phyloP scores from a whole-genome alignment of 2,329 filamentous ascomycete genomes.

The Fusarium papillatum region DNA sequence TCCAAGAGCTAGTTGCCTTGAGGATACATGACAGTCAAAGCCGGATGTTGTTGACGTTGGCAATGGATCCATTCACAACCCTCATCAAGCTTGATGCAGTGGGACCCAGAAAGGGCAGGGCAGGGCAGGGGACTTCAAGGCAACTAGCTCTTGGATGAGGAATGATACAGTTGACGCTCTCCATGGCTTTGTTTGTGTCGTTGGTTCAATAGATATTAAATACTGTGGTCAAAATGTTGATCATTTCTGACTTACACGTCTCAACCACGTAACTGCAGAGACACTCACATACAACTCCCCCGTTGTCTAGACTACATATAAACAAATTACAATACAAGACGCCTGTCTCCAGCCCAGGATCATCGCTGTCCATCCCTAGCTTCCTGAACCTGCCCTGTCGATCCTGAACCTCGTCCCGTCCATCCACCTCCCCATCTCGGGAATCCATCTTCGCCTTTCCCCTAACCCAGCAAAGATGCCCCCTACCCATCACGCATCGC shows the following conservation, averaged over 20 bases:
- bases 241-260: conserved; percentile 4
- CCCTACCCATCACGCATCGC: conserved; percentile 9
- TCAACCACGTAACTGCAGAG: background rate
- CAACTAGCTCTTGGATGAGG: background rate
- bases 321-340: background rate
- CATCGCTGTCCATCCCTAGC: conserved; percentile 11
- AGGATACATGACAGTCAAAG: no score
- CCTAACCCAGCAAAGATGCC: conserved; percentile 25
- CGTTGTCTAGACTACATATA: background rate
- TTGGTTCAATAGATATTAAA: conserved; percentile 8
- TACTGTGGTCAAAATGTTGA: conserved; percentile 9
- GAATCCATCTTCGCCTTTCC: conserved; percentile 18
- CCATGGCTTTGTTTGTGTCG: background rate
- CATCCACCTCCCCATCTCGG: conserved; percentile 28
- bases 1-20: no score
- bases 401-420: conserved; percentile 19
- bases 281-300: background rate
- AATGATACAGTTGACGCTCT: background rate
- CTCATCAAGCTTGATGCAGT: no score
- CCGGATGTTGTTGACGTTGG: conserved; percentile 87
- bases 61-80: background rate
- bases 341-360: background rate
- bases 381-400: conserved; percentile 32
- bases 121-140: no score
- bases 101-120: no score